Evolutionary conservation across 1,284 basidiomycete species (phyloP), one percentile per base, ranked within the genome.

Genomic region (Ganoderma sinense): DNA sequence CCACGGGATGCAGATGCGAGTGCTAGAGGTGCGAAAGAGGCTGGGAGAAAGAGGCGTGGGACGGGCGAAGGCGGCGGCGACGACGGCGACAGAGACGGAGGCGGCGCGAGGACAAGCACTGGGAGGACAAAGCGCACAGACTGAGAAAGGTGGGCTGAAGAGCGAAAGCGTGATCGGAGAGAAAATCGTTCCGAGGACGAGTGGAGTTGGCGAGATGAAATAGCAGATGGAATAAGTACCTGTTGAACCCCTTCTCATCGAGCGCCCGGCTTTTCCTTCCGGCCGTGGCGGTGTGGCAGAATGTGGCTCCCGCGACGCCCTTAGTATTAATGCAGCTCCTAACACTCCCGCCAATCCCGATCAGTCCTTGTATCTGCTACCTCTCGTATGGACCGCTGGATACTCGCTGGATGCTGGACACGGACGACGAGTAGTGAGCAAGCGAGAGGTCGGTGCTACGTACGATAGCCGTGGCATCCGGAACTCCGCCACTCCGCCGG

Each of bases 1-100:
- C 36, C 66, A 65, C 64, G 55, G 16, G 29, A 58, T 16, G 39
- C 41, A 20, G 29, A 58, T n/a, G 26, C 41, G 51, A 39, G 45
- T 48, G 45, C 40, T 14, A 39, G 20, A 56, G 53, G 5, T 26
- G 23, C 23, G 48, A 51, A 11, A 26, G 48, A 51, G 23, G 48
- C 48, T 51, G 48, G 23, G 48, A 26, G 48, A 51, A 23, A 23
- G 26, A 14, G 45, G 23, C 48, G 48, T 51, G 48, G 48, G 48
- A 51, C 48, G 23, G 48, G 48, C 48, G 2, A 8, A 13, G 48
- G 23, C n/a, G 48, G 11, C 48, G 23, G 41, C 41, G 41, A 41
- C 36, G 36, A 10, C 36, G 36, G 36, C n/a, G n/a, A n/a, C 13
- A 7, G 18, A 7, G 18, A 23, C 4, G n/a, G 11, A 10, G 23